These are phyloP conservation scores for Flammula alnicola DNA, from an alignment of 1,284 basidiomycete species.

Conservation along the genomic window DNA sequence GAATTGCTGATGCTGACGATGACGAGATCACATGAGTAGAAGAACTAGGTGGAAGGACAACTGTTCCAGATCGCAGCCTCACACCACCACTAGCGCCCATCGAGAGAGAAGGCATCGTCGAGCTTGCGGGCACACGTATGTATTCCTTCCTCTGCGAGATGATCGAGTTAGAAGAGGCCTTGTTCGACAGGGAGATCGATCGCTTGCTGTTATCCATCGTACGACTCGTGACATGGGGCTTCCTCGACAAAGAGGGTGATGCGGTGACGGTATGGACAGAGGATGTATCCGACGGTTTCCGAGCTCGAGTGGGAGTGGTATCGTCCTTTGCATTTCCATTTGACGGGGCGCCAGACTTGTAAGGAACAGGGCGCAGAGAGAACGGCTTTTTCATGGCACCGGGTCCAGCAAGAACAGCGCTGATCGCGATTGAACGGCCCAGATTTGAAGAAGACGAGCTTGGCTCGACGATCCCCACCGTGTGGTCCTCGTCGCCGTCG, in stretches of 20 bases:
- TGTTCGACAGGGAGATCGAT: slow-evolving; percentile 22
- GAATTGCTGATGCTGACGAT: not conserved
- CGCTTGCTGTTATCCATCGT: slow-evolving; percentile 9
- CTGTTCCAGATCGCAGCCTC: slow-evolving; percentile 22
- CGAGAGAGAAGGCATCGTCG: slow-evolving; percentile 30
- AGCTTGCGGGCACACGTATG: slow-evolving; percentile 23
- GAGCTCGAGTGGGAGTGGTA: slow-evolving; percentile 40
- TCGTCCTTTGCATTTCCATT: slow-evolving; percentile 25
- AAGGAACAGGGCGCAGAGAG: slow-evolving; percentile 39
- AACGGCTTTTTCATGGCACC: slow-evolving; percentile 32
- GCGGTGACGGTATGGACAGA: slow-evolving; percentile 53
- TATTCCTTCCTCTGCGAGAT: slow-evolving; percentile 12
- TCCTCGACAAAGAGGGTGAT: slow-evolving; percentile 49
- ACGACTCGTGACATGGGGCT: slow-evolving; percentile 38
- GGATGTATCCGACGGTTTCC: slow-evolving; percentile 60
- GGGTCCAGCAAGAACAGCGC: slow-evolving; percentile 25
- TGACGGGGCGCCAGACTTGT: slow-evolving; percentile 45
- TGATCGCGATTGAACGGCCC: slow-evolving; percentile 16
- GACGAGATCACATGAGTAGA: not conserved
- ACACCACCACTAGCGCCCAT: slow-evolving; percentile 7
- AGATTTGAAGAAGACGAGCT: slow-evolving; percentile 22
- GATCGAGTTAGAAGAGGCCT: slow-evolving; percentile 16
- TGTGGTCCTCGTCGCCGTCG: slow-evolving; percentile 43
- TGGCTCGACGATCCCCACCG: slow-evolving; percentile 25
- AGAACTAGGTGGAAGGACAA: slow-evolving; percentile 9